Base-by-base conservation (phyloP, 768 basidiomycete species). In the Trichaptum fuscoviolaceum region DNA sequence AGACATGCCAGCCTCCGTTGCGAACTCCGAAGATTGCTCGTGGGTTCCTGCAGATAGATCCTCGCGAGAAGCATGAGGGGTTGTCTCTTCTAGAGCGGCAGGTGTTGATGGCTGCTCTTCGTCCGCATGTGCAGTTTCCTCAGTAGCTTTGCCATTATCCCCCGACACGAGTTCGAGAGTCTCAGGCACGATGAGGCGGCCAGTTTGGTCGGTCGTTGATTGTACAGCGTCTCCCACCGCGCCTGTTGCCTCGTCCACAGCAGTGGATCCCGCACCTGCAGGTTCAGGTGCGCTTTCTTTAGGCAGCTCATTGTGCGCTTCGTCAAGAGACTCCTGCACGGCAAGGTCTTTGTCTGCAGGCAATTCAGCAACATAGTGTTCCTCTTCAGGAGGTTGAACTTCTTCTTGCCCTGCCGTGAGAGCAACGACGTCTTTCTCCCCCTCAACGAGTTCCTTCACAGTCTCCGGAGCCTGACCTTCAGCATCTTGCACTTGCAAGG, bases 101-200 rank as follows among this genome's bases (percentile, higher is more conserved):
- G 42, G 42, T 52, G 42, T 12, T 52, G 42, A 52, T 52, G 42
- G 42, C 42, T 52, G 42, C 20, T 52, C 42, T 52, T 12, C 15
- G 15, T 52, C 42, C 42, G 20, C 42, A 52, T 20, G 12, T 15
- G 42, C 15, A 52, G 42, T 52, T 52, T 52, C 42, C 10, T 52
- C 42, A 52, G 42, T 52, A 52, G 20, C 20, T 52, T 52, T 4
- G 15, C 6, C 20, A 52, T 52, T 52, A 20, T 52, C 42, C 20
- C 20, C 42, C 42, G 42, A 20, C 42, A 52, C 42, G 42, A 52
- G 42, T 52, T 52, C 42, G 42, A 52, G 42, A 12, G 42, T 52
- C 42, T 52, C 42, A 52, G 42, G 42, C 42, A 52, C 42, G 42
- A 52, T 52, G 42, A 52, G 42, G 42, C 42, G 42, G 42, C 42